Evolutionary conservation across 768 basidiomycete species (phyloP).

Genomic region (Dictyophora rubrovolvata): DNA sequence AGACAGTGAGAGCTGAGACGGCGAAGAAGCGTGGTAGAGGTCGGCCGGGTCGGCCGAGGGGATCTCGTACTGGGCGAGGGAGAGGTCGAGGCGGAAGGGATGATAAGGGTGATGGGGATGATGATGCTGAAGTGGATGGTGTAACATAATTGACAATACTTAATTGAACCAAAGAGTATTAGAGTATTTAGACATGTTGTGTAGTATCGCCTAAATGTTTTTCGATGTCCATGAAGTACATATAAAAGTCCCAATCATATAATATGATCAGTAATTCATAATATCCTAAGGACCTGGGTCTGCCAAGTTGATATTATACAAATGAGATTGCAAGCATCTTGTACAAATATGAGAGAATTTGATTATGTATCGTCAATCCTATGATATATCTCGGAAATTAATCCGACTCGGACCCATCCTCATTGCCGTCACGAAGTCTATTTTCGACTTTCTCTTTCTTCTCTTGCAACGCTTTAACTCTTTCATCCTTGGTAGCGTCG

Average conservation of each 20-base stretch:
- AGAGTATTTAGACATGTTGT: no score
- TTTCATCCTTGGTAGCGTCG: conserved; percentile 83
- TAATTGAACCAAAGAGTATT: no score
- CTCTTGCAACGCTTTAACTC: conserved; percentile 61
- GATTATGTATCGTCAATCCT: neutral
- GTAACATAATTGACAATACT: neutral
- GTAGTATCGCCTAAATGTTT: no score
- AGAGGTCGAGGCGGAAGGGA: conserved; percentile 23
- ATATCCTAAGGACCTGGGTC: neutral
- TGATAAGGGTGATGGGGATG: conserved; percentile 21
- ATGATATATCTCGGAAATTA: no score
- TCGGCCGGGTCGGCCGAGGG: conserved; percentile 15
- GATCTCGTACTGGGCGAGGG: conserved; percentile 14
- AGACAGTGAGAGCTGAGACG: neutral
- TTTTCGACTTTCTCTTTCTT: conserved; percentile 56
- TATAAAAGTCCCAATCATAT: no score
- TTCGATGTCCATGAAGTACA: no score
- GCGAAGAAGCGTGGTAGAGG: conserved; percentile 4
- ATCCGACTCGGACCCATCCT: neutral
- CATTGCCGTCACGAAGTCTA: conserved; percentile 36
- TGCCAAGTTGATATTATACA: neutral
- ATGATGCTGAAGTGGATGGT: conserved; percentile 14
- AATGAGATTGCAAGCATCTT: neutral
- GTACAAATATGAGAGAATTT: neutral
- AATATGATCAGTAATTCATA: neutral